Conservation (phyloP, 2,329 filamentous ascomycete species). For the Monosporascus sp. region DNA sequence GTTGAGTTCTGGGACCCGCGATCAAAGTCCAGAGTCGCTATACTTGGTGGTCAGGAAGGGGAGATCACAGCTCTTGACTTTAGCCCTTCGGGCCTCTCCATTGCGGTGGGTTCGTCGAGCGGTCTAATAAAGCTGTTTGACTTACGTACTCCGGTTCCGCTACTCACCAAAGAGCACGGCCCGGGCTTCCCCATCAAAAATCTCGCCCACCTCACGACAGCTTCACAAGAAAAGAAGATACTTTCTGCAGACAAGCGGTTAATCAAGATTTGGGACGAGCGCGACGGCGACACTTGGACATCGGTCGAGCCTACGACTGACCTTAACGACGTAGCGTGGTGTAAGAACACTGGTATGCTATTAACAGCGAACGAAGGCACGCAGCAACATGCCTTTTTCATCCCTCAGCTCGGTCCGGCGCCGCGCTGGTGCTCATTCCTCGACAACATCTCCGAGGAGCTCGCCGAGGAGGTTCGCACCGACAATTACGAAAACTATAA, state of each 20-base stretch:
- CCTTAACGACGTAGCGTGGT: slow-evolving; percentile 90
- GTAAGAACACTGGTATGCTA: slow-evolving; percentile 88
- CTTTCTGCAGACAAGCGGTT: slow-evolving; percentile 90
- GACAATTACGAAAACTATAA: slow-evolving; percentile 99
- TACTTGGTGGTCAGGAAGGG: slow-evolving; percentile 62
- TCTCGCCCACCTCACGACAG: slow-evolving; percentile 65
- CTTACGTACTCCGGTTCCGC: slow-evolving; percentile 76
- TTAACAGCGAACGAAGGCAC: slow-evolving; percentile 95
- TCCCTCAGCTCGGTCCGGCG: slow-evolving; percentile 86
- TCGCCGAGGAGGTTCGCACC: slow-evolving; percentile 76
- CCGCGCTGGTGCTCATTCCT: slow-evolving; percentile 96
- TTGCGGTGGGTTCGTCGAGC: slow-evolving; percentile 82
- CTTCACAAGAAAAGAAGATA: slow-evolving; percentile 77
- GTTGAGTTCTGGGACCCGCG: slow-evolving; percentile 96
- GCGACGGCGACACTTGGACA: slow-evolving; percentile 83
- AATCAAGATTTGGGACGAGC: slow-evolving; percentile 92
- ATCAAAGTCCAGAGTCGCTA: slow-evolving; percentile 73
- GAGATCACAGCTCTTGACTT: slow-evolving; percentile 88
- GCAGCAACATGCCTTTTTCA: slow-evolving; percentile 91
- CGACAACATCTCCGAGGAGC: slow-evolving; percentile 96
- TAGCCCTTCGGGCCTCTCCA: slow-evolving; percentile 72
- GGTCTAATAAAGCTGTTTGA: slow-evolving; percentile 91
- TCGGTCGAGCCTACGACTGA: slow-evolving; percentile 93
- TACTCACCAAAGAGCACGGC: slow-evolving; percentile 91
- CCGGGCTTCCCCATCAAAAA: slow-evolving; percentile 92